A percentile compares a stretch with the other conserved stretches of the same genome.
These are phyloP conservation scores for Rhynchospora tenuis DNA, from an alignment of 176 grass and related monocot genomes.

Conservation along the genomic window DNA sequence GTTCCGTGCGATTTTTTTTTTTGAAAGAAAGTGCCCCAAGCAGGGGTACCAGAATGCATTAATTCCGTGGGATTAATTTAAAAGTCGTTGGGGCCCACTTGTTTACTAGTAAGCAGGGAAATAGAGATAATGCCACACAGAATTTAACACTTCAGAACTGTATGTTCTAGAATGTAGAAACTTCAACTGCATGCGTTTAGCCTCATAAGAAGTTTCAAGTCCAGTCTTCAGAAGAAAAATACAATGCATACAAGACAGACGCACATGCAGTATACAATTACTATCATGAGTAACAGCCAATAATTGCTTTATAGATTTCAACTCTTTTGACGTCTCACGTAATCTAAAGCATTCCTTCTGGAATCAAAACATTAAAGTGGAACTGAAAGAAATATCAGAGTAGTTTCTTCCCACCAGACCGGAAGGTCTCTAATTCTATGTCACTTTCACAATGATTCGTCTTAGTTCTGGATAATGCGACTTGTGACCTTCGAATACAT, in stretches of 20 bases:
- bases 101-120: neutral
- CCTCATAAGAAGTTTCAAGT: neutral
- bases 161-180: slow-evolving; percentile 6
- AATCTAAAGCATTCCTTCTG: neutral
- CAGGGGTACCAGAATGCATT: too few relatives aligned
- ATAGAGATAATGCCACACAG: neutral
- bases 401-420: slow-evolving; percentile 14
- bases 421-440: neutral
- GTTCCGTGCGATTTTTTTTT: neutral
- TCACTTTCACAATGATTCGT: neutral
- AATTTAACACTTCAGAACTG: neutral
- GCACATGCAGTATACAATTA: neutral
- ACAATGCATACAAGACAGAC: neutral
- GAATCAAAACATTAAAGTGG: neutral
- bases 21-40: too few relatives aligned
- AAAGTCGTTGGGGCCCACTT: too few relatives aligned
- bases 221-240: neutral
- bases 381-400: slow-evolving; percentile 23
- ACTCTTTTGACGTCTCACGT: neutral
- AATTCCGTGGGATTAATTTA: too few relatives aligned
- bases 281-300: neutral
- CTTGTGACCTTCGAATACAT: neutral
- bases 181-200: neutral
- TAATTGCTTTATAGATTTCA: neutral
- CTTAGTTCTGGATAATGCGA: neutral